Conservation (phyloP, 306 rosid genomes). For the Psophocarpus tetragonolobus region DNA sequence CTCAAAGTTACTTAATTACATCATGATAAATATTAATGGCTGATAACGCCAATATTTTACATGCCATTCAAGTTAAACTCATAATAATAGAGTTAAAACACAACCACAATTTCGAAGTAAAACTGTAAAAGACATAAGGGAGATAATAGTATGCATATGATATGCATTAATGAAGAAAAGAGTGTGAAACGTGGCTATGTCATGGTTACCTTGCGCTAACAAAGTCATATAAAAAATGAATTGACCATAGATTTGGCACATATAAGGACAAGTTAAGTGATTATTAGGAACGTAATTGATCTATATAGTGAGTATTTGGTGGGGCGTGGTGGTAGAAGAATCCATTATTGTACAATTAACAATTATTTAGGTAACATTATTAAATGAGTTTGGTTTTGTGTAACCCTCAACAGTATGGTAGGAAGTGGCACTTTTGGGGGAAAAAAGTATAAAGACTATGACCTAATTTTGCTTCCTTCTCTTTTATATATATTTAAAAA, state of each 20-base stretch:
- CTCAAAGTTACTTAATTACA: not conserved
- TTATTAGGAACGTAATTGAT: conserved; percentile 21
- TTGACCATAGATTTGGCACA: conserved; percentile 14
- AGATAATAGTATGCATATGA: not conserved
- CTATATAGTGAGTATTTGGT: conserved; percentile 29
- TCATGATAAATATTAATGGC: no score
- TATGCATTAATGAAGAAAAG: not conserved
- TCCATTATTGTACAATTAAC: conserved; percentile 31
- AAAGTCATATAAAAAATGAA: not conserved
- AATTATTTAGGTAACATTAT: conserved; percentile 32
- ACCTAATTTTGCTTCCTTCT: conserved; percentile 1
- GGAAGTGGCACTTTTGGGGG: not conserved
- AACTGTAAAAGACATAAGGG: not conserved
- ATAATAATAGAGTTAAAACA: not conserved
- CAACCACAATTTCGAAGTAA: not conserved
- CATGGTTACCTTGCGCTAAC: not conserved
- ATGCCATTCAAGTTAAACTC: not conserved
- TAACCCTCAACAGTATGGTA: conserved; percentile 46
- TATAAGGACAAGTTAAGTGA: conserved; percentile 17
- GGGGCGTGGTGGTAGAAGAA: conserved; percentile 9
- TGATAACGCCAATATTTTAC: not conserved
- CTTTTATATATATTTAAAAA: no score
- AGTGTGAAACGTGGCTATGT: not conserved
- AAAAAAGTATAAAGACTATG: not conserved
- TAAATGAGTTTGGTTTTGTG: conserved; percentile 49